Percentiles rank a stretch among this genome's conserved stretches.
Conservation (phyloP, 2,329 filamentous ascomycete species). For the Pestalotiopsis sp. region DNA sequence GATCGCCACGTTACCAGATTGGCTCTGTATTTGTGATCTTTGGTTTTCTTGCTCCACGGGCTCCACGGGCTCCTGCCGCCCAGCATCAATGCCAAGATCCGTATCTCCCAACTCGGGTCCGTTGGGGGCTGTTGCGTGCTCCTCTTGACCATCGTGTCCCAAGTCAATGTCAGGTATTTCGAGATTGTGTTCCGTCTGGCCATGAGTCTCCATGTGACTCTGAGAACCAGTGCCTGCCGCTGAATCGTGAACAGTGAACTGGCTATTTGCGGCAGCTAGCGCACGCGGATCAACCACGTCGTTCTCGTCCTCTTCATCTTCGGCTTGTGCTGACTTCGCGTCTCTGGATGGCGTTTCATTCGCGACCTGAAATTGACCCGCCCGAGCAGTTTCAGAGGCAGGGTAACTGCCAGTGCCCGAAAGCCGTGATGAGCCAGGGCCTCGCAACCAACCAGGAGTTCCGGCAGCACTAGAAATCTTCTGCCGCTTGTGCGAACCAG, state of each 20-base stretch:
- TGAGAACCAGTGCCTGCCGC: neutral
- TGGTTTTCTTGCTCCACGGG: neutral
- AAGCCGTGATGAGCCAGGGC: neutral
- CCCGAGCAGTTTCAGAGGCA: neutral
- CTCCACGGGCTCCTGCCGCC: neutral
- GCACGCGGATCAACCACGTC: neutral
- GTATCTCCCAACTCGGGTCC: neutral
- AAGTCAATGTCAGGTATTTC: neutral
- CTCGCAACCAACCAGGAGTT: neutral
- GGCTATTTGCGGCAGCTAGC: slow-evolving; percentile 20
- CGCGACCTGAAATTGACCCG: neutral
- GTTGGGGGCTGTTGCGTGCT: neutral
- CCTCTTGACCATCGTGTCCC: neutral
- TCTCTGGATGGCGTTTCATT: neutral
- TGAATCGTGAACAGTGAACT: slow-evolving; percentile 13
- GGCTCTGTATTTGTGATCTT: neutral
- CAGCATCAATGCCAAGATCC: slow-evolving; percentile 1
- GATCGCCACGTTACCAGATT: neutral
- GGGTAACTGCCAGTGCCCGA: neutral
- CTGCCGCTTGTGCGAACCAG: neutral
- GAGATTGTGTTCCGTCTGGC: neutral
- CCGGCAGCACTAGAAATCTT: neutral
- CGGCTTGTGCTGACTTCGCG: slow-evolving; percentile 9
- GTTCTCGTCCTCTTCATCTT: slow-evolving; percentile 21
- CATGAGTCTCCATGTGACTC: neutral